Evolutionary conservation across 495 filamentous ascomycete species (phyloP).

Genomic region (Xylaria acuta): DNA sequence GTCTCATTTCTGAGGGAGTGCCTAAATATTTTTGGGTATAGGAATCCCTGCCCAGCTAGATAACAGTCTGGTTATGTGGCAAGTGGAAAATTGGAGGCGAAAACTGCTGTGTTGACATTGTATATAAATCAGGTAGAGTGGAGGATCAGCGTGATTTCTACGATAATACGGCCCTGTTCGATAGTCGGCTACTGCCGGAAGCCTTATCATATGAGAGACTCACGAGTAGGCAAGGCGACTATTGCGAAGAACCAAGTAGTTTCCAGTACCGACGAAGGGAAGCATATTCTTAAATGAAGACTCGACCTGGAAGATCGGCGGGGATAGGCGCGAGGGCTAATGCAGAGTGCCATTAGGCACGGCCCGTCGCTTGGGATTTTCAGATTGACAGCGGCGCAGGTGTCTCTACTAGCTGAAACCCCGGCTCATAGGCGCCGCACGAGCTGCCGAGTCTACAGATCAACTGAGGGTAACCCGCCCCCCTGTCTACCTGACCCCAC

Average conservation of each 20-base stretch:
- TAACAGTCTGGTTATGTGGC: too few species aligned
- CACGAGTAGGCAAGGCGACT: background rate
- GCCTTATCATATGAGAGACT: background rate
- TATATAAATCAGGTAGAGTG: too few species aligned
- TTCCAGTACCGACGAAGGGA: background rate
- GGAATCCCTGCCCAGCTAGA: too few species aligned
- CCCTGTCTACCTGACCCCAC: too few species aligned
- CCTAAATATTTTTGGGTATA: too few species aligned
- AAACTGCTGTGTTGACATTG: too few species aligned
- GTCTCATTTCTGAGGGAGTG: too few species aligned
- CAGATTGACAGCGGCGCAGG: background rate
- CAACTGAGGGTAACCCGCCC: too few species aligned
- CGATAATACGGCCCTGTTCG: background rate
- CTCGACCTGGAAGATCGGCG: background rate
- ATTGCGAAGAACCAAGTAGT: background rate
- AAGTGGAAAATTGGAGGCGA: too few species aligned
- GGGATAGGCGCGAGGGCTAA: background rate
- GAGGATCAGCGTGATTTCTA: background rate
- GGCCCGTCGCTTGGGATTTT: background rate
- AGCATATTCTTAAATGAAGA: background rate
- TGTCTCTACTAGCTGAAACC: slow-evolving; percentile 5
- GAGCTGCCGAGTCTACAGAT: too few species aligned
- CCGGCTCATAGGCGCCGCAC: background rate
- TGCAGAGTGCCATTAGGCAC: background rate
- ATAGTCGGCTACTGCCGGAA: background rate